These are phyloP conservation scores for Leccinum longicurvipes DNA, from an alignment of 768 basidiomycete species.

Conservation along the genomic window DNA sequence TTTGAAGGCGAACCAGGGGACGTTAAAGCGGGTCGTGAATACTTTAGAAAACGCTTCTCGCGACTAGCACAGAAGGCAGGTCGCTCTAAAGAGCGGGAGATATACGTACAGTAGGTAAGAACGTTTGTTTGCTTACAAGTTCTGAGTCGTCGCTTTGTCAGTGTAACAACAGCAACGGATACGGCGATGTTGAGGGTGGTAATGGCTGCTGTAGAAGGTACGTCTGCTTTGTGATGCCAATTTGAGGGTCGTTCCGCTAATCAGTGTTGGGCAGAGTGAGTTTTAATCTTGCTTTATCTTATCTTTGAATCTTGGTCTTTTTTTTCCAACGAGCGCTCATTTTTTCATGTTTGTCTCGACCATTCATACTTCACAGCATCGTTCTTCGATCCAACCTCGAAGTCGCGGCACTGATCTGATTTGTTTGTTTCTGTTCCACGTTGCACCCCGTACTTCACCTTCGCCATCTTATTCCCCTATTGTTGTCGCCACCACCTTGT, in stretches of 20 bases:
- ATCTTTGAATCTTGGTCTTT: slow-evolving; percentile 19
- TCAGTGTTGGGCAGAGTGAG: slow-evolving; percentile 60
- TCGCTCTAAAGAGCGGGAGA: slow-evolving; percentile 80
- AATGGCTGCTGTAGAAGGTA: slow-evolving; percentile 95
- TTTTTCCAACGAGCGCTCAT: slow-evolving; percentile 27
- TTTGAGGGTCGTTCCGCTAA: slow-evolving; percentile 9
- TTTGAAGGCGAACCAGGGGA: slow-evolving; percentile 78
- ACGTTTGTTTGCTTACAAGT: slow-evolving; percentile 3
- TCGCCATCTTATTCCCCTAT: slow-evolving; percentile 11
- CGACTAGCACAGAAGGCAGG: slow-evolving; percentile 82
- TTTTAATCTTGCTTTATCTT: slow-evolving; percentile 30
- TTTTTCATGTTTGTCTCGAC: slow-evolving; percentile 14
- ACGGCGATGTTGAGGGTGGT: slow-evolving; percentile 85
- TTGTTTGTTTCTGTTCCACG: slow-evolving; percentile 18
- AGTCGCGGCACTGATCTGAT: slow-evolving; percentile 32
- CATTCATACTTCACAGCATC: slow-evolving; percentile 28
- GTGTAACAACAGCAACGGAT: slow-evolving; percentile 89
- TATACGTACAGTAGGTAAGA: slow-evolving; percentile 83
- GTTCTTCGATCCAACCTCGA: slow-evolving; percentile 37
- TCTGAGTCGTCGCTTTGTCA: slow-evolving; percentile 26
- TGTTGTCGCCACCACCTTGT: slow-evolving; percentile 20
- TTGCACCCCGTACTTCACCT: slow-evolving; percentile 13
- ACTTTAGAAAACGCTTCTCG: slow-evolving; percentile 85
- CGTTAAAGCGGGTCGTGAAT: slow-evolving; percentile 75
- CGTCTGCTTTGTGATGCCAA: slow-evolving; percentile 23